Conservation (phyloP, 768 basidiomycete species). For the Candolleomyces aberdarensis region DNA sequence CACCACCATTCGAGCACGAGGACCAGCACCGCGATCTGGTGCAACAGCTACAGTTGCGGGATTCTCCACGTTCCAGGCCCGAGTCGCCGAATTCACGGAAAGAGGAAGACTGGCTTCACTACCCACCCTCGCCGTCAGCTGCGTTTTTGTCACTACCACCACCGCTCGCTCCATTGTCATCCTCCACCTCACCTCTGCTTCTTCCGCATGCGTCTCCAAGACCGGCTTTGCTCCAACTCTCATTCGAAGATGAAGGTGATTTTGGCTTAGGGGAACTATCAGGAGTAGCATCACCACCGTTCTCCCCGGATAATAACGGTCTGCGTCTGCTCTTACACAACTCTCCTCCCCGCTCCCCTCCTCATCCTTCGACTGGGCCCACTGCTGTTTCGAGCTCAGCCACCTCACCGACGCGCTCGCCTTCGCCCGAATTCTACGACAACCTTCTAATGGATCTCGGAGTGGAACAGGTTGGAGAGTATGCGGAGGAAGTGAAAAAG, state of each 20-base stretch:
- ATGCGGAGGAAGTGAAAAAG: constrained; percentile 35
- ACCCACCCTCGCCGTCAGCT: not conserved
- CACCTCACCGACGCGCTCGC: constrained; percentile 29
- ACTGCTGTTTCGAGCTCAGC: not conserved
- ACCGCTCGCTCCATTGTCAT: not conserved
- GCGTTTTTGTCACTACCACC: not conserved
- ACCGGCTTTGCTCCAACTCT: no score
- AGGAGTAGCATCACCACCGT: no score
- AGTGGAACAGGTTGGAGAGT: constrained; percentile 1
- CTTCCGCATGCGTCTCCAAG: no score
- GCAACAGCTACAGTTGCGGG: not conserved
- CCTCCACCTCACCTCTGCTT: not conserved
- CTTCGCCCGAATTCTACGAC: constrained; percentile 38
- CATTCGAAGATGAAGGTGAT: no score
- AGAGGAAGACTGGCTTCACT: not conserved
- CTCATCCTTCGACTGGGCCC: not conserved
- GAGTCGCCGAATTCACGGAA: no score
- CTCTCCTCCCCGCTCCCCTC: not conserved
- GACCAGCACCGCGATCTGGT: not conserved
- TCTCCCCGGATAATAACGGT: no score
- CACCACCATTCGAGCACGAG: not conserved
- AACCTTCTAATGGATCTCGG: constrained; percentile 16
- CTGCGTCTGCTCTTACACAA: not conserved
- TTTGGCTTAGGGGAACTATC: no score
- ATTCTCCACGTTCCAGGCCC: not conserved